phyloP scores from a whole-genome alignment of 208 protist species.

The Wallacemonas sp. region DNA sequence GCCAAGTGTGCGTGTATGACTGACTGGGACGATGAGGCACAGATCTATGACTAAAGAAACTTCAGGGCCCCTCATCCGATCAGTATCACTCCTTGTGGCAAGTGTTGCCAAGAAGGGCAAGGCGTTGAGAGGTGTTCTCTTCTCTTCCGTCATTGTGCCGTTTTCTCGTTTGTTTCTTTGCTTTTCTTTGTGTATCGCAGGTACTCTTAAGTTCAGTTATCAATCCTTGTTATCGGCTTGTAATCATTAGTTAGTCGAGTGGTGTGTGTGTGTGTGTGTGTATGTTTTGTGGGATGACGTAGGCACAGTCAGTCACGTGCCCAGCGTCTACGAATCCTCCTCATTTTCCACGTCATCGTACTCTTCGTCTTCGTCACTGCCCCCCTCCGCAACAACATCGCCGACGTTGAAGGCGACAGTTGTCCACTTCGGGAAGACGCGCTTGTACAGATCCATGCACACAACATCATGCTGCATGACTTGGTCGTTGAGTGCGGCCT shows the following conservation, averaged over 20 bases:
- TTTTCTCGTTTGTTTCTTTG: not conserved
- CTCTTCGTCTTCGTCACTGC: slow-evolving; percentile 42
- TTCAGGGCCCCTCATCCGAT: no score
- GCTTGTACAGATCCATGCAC: slow-evolving; percentile 98
- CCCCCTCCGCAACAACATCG: slow-evolving; percentile 34
- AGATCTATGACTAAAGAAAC: no score
- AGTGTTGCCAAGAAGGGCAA: no score
- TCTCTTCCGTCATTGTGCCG: not conserved
- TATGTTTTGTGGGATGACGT: not conserved
- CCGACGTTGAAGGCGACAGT: slow-evolving; percentile 77
- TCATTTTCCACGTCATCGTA: slow-evolving; percentile 18
- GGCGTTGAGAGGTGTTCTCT: not conserved
- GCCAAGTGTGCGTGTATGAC: no score
- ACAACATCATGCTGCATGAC: slow-evolving; percentile 96
- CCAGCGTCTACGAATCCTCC: slow-evolving; percentile 8
- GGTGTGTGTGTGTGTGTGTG: slow-evolving; percentile 1
- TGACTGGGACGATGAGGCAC: no score
- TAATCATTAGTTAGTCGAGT: slow-evolving; percentile 17
- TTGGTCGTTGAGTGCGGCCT: slow-evolving; percentile 94
- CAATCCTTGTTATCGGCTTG: slow-evolving; percentile 12
- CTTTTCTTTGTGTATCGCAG: not conserved
- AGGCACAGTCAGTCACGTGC: no score
- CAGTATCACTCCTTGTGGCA: no score
- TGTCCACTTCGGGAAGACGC: slow-evolving; percentile 95
- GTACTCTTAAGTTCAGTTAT: not conserved